Evolutionary conservation across 75 land plant genomes (phyloP).

Genomic region (Pseudotsuga menziesii): DNA sequence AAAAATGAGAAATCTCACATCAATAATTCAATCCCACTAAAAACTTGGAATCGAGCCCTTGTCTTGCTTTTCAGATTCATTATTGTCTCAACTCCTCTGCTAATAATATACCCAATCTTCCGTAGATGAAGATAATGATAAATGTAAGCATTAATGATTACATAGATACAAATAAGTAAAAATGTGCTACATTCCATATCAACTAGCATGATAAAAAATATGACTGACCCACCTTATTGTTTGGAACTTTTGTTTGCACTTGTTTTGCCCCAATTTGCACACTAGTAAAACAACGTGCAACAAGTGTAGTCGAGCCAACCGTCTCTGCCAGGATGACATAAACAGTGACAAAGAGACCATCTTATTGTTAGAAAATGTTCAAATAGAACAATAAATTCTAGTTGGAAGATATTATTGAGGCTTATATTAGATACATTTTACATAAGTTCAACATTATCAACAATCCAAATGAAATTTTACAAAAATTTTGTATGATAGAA

Average conservation of each 20-base stretch:
- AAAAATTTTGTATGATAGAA: too few relatives aligned
- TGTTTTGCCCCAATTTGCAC: conserved; percentile 57
- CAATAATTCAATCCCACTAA: not conserved
- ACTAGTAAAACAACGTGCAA: conserved; percentile 52
- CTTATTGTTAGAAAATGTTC: not conserved
- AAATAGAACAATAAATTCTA: not conserved
- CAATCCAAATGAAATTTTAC: not conserved
- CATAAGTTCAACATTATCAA: not conserved
- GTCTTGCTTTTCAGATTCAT: conserved; percentile 77
- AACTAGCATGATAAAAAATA: not conserved
- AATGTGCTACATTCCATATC: not conserved
- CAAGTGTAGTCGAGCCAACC: conserved; percentile 73
- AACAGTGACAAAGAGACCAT: not conserved
- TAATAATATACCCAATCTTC: conserved; percentile 94
- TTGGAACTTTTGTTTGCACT: conserved; percentile 82
- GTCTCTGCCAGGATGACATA: conserved; percentile 51
- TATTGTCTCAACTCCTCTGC: conserved; percentile 93
- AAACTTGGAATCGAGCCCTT: conserved; percentile 95
- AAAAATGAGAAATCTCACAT: not conserved
- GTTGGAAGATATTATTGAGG: not conserved
- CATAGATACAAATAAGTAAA: not conserved
- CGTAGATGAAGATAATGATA: not conserved
- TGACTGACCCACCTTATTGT: conserved; percentile 69
- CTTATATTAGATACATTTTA: not conserved
- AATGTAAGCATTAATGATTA: not conserved